Evolutionary conservation across 768 basidiomycete species (phyloP).

Genomic region (Panaeolus papilionaceus): DNA sequence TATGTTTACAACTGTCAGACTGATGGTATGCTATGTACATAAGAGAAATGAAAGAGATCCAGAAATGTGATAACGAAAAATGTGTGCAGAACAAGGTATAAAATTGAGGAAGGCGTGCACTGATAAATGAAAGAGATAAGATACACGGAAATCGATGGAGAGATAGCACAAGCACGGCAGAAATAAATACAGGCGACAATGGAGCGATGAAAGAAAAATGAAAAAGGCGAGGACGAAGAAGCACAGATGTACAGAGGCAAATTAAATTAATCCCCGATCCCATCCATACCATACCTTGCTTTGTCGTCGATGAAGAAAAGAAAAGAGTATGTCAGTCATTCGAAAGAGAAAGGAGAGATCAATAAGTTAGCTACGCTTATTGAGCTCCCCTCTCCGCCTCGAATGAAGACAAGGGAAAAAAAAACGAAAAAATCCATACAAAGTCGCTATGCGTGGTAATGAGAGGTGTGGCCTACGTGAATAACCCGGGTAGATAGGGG

Average conservation of each 20-base stretch:
- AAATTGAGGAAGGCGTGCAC: too few relatives aligned
- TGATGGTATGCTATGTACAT: too few relatives aligned
- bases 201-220: neutral
- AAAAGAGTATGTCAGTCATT: neutral
- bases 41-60: too few relatives aligned
- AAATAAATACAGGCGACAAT: neutral
- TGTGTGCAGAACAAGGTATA: too few relatives aligned
- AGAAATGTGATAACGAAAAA: too few relatives aligned
- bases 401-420: neutral
- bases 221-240: neutral
- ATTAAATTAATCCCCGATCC: neutral
- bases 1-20: too few relatives aligned
- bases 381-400: neutral
- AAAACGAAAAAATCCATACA: neutral
- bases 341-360: neutral
- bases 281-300: neutral
- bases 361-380: constrained; percentile 10
- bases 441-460: neutral
- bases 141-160: neutral
- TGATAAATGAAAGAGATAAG: neutral
- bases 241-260: neutral
- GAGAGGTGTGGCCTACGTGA: constrained; percentile 1
- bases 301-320: neutral
- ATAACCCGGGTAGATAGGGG: constrained; percentile 3
- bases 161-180: neutral